These are phyloP conservation scores for Tetrapisispora nanseiensis DNA, from an alignment of 805 yeast species.

Conservation along the genomic window DNA sequence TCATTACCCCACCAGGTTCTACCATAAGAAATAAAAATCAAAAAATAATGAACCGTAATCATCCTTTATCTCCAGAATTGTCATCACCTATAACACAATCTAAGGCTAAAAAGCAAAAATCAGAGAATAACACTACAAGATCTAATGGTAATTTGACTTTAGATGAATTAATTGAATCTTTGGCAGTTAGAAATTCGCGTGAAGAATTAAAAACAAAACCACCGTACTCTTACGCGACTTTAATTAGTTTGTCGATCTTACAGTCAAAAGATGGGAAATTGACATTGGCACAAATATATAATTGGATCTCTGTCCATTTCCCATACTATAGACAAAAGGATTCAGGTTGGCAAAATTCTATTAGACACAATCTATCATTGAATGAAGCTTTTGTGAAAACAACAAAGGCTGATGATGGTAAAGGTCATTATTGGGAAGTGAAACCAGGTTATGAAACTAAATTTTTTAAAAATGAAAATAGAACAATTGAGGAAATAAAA, in stretches of 20 bases:
- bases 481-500: slow-evolving; percentile 18
- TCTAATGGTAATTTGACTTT: slow-evolving; percentile 24
- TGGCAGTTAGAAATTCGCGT: slow-evolving; percentile 13
- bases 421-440: slow-evolving; percentile 85
- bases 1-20: slow-evolving; percentile 26
- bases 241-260: slow-evolving; percentile 37
- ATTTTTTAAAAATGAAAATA: slow-evolving; percentile 48
- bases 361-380: slow-evolving; percentile 84
- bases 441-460: slow-evolving; percentile 74
- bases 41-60: background rate
- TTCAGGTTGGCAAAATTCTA: slow-evolving; percentile 96
- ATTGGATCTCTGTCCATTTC: slow-evolving; percentile 85
- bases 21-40: slow-evolving; percentile 11
- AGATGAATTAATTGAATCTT: slow-evolving; percentile 21
- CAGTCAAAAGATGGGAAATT: slow-evolving; percentile 35
- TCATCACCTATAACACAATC: slow-evolving; percentile 27
- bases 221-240: slow-evolving; percentile 86
- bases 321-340: slow-evolving; percentile 74
- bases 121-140: slow-evolving; percentile 20
- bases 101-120: slow-evolving; percentile 22
- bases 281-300: slow-evolving; percentile 75
- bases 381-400: slow-evolving; percentile 87
- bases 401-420: slow-evolving; percentile 82
- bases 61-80: slow-evolving; percentile 25
- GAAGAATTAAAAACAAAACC: slow-evolving; percentile 46